Percentiles rank a stretch among this genome's conserved stretches.
Evolutionary conservation across 306 rosid species (phyloP).

Genomic region (Cyamopsis tetragonoloba): DNA sequence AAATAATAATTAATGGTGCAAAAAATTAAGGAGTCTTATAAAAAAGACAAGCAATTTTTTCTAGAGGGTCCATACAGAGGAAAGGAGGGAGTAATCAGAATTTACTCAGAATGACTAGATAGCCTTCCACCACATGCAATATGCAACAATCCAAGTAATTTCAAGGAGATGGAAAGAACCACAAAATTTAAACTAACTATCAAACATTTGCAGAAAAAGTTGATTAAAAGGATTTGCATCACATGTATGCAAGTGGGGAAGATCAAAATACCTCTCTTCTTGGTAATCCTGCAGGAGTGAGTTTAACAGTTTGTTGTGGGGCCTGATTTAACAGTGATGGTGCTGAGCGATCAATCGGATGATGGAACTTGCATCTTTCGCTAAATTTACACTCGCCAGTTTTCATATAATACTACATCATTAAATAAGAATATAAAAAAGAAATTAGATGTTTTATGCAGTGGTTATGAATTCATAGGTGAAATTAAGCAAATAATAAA

Average conservation of each 20-base stretch:
- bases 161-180: not conserved
- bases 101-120: not conserved
- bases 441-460: not conserved
- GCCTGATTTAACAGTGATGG: constrained; percentile 44
- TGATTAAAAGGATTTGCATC: not conserved
- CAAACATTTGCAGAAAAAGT: not conserved
- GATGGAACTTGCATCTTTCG: constrained; percentile 85
- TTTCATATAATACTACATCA: constrained; percentile 82
- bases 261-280: constrained; percentile 79
- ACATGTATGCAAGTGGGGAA: not conserved
- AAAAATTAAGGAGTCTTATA: too few species aligned
- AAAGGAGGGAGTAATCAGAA: too few species aligned
- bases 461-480: not conserved
- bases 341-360: constrained; percentile 81
- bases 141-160: not conserved
- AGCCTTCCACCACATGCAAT: not conserved
- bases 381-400: constrained; percentile 84
- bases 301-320: constrained; percentile 49
- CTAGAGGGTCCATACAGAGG: too few species aligned
- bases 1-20: too few species aligned
- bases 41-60: too few species aligned
- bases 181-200: not conserved
- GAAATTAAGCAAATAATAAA: not conserved
- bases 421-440: not conserved
- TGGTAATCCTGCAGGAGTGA: constrained; percentile 91